A percentile compares a stretch with the other conserved stretches of the same genome.
These are phyloP conservation scores for Magnolia changhungtana DNA, from an alignment of 164 flowering plant genomes.

Conservation along the genomic window DNA sequence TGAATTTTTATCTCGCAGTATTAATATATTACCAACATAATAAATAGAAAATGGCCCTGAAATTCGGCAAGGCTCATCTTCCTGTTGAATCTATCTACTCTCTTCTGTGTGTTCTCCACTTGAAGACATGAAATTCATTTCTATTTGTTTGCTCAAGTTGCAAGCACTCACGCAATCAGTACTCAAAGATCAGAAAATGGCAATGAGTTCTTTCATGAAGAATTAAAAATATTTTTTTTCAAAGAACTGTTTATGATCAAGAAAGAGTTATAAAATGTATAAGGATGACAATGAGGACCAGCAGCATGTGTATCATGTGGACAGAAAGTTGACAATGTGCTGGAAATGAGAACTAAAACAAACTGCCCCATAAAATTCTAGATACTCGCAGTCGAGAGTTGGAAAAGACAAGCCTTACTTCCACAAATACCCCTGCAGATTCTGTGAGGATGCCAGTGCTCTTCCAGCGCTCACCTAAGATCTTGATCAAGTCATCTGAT, in stretches of 20 bases:
- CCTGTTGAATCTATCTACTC: too few relatives aligned
- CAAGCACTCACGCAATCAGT: neutral
- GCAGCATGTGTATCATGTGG: neutral
- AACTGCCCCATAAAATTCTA: neutral
- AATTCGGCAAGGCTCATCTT: too few relatives aligned
- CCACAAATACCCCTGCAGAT: slow-evolving; percentile 69
- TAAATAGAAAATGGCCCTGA: too few relatives aligned
- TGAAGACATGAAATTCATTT: too few relatives aligned
- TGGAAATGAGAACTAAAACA: neutral
- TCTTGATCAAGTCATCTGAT: slow-evolving; percentile 50
- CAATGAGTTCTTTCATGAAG: neutral
- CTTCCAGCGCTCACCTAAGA: slow-evolving; percentile 80
- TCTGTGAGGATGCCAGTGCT: slow-evolving; percentile 58
- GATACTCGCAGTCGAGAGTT: neutral
- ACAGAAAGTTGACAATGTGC: neutral
- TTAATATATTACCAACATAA: too few relatives aligned
- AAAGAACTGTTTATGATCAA: neutral
- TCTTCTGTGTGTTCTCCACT: too few relatives aligned
- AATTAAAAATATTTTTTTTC: neutral
- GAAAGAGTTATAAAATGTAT: neutral
- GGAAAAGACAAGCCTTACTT: slow-evolving; percentile 9
- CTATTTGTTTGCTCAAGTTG: neutral
- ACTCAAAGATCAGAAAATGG: neutral
- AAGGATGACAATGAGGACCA: neutral
- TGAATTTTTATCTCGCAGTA: too few relatives aligned